Conservation (phyloP, 2,329 filamentous ascomycete species). For the Apiospora kogelbergensis region DNA sequence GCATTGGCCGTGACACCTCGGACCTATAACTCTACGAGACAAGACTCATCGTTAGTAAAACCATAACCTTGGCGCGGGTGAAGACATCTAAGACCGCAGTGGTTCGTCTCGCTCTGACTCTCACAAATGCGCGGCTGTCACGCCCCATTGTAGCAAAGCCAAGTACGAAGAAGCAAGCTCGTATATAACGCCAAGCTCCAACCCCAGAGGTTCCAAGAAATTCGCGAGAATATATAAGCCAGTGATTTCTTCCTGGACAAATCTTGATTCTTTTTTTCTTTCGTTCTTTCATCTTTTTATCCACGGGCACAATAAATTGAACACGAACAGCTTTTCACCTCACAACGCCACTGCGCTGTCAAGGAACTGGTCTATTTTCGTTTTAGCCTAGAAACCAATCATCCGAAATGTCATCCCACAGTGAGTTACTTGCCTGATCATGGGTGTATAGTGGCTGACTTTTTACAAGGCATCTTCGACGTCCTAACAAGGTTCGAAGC, state of each 20-base stretch:
- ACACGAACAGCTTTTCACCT: not conserved
- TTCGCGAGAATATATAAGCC: not conserved
- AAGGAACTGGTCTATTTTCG: not conserved
- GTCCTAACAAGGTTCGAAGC: not conserved
- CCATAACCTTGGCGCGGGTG: not conserved
- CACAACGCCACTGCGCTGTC: not conserved
- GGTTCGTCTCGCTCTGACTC: not conserved
- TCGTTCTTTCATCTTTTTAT: not conserved
- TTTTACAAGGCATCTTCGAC: not conserved
- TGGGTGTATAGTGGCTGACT: not conserved
- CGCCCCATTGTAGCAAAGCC: not conserved
- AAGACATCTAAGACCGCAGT: not conserved
- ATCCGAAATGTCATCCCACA: not conserved
- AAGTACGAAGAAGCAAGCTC: not conserved
- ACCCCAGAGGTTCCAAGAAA: not conserved
- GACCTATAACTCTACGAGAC: too few relatives aligned
- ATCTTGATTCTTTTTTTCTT: not conserved
- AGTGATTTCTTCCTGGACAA: not conserved
- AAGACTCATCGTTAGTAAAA: not conserved
- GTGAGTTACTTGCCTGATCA: not conserved
- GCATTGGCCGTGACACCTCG: too few relatives aligned
- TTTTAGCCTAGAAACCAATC: not conserved
- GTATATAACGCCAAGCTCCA: not conserved
- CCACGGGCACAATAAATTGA: not conserved
- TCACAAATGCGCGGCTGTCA: not conserved